Evolutionary conservation across 2,329 filamentous ascomycete species (phyloP).

Genomic region (Penicillium italicum): DNA sequence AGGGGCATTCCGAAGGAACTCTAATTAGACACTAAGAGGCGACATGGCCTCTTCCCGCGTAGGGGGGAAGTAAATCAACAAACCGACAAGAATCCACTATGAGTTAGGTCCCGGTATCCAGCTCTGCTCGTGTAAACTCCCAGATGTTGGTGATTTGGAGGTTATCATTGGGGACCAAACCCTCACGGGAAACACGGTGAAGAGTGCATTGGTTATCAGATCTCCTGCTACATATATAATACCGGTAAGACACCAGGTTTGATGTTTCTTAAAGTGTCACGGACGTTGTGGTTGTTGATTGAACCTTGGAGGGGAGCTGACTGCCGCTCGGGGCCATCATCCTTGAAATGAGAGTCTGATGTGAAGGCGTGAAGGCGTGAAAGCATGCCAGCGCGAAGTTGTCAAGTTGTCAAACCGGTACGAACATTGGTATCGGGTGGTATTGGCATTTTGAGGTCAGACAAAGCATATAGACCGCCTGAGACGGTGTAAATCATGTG

Average conservation of each 20-base stretch:
- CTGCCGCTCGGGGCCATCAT: neutral
- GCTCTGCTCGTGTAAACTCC: neutral
- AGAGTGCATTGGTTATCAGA: neutral
- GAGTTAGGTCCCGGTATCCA: neutral
- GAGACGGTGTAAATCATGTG: neutral
- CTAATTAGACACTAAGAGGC: neutral
- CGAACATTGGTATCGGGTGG: neutral
- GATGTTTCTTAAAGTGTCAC: neutral
- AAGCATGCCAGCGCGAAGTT: neutral
- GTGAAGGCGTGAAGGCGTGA: neutral
- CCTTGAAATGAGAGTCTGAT: neutral
- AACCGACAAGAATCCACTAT: neutral
- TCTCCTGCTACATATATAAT: neutral
- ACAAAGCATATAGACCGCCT: neutral
- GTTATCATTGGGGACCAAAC: neutral
- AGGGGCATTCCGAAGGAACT: neutral
- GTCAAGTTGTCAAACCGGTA: neutral
- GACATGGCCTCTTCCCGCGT: neutral
- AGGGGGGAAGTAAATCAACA: neutral
- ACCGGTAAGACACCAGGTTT: neutral
- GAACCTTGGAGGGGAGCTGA: neutral
- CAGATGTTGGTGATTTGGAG: neutral
- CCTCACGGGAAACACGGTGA: neutral
- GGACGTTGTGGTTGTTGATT: neutral
- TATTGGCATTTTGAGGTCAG: neutral